Evolutionary conservation across 2,329 filamentous ascomycete genomes (phyloP).

Genomic region (Xylariales sp.): DNA sequence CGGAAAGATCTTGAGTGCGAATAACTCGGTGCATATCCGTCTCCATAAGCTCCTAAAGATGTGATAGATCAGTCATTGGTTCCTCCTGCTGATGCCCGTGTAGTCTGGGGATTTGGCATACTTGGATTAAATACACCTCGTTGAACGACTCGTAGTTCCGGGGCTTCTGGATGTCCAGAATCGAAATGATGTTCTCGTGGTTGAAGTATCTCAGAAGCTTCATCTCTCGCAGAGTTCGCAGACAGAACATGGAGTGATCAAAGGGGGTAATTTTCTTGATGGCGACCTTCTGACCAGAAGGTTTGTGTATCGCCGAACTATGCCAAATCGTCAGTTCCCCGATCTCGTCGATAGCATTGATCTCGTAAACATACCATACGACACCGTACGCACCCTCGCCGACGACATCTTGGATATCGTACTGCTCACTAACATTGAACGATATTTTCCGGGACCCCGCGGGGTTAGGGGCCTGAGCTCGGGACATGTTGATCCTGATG

Average conservation of each 20-base stretch:
- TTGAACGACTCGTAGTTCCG: conserved; percentile 94
- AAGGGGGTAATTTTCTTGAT: conserved; percentile 99
- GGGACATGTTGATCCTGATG: conserved; percentile 43
- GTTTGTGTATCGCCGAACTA: conserved; percentile 96
- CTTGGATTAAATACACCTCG: conserved; percentile 97
- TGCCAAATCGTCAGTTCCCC: conserved; percentile 10
- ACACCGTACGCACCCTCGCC: conserved; percentile 98
- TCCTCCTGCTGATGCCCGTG: no score
- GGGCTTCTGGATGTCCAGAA: conserved; percentile 97
- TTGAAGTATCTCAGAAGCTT: conserved; percentile 98
- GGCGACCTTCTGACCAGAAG: conserved; percentile 94
- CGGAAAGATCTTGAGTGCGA: conserved; percentile 94
- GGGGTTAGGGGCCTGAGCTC: conserved; percentile 51
- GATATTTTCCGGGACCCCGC: conserved; percentile 86
- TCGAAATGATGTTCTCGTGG: conserved; percentile 99
- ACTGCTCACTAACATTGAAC: conserved; percentile 99
- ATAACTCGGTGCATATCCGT: conserved; percentile 99
- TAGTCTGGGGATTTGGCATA: no score
- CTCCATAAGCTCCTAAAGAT: conserved; percentile 86
- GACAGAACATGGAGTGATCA: conserved; percentile 98
- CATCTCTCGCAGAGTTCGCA: conserved; percentile 96
- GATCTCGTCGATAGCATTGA: background rate
- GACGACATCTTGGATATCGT: conserved; percentile 99
- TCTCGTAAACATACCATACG: conserved; percentile 69
- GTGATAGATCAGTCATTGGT: conserved; percentile 15